Base-by-base conservation (phyloP, 208 protist species). In the Leishmania major region DNA sequence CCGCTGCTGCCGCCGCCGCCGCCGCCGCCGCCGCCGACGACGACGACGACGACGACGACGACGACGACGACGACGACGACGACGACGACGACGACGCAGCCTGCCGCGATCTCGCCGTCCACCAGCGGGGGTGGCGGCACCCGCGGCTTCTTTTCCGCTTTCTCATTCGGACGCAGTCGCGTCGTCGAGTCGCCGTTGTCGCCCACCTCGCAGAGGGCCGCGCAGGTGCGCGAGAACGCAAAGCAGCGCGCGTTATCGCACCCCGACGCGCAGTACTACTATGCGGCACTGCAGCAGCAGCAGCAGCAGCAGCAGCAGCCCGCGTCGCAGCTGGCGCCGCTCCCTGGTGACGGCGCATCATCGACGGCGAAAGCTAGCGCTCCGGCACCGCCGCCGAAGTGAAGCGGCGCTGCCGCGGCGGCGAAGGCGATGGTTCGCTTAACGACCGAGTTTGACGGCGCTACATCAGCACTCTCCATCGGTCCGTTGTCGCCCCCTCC, bases 261-360 rank as follows among this genome's bases (percentile, higher is more conserved):
- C 78, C 82, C 82, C 4, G 82, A 86, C 37, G 82, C 82, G 45
- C 70, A 37, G 17, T 73, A 82, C 51, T 86, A 86, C 74, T 82
- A 80, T 5, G 28, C 11, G 28, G 10, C 57, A 3, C 70, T 60
- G 43, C 57, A 84, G 53, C 66, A n/a, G 69, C 69, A n/a, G n/a
- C n/a, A n/a, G n/a, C n/a, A 74, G 7, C 35, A 7, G n/a, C 45
- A 75, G 11, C 71, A n/a, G 19, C 64, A 35, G 62, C 25, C 47
- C 53, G 66, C n/a, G 31, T 7, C n/a, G 7, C 74, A 10, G 25
- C 57, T 35, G 57, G 55, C 55, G 37, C 40, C 75, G 31, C 3
- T 59, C 51, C 13, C 47, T 2, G 72, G 31, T 49, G 25, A 3
- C 59, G 28, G 31, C n/a, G 28, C 43, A 49, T 22, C 43, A 49